Evolutionary conservation across 805 yeast species (phyloP).

Genomic region (Maudiozyma bulderi): DNA sequence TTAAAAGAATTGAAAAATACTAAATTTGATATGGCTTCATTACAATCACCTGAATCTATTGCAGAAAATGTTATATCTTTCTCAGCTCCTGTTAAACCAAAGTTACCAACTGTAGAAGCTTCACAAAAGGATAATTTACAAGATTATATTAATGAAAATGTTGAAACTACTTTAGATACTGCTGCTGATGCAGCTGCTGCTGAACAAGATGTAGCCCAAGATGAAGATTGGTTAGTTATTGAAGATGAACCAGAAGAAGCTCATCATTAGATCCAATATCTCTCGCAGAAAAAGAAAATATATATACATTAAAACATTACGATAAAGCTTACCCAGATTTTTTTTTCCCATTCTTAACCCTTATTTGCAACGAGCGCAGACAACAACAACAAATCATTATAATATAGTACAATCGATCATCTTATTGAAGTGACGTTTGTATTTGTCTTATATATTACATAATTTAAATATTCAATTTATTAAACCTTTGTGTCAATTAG

Average conservation of each 20-base stretch:
- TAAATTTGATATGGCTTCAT: slow-evolving; percentile 58
- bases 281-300: background rate
- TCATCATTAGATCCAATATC: background rate
- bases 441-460: background rate
- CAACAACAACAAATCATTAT: background rate
- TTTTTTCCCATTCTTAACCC: background rate
- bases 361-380: background rate
- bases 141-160: slow-evolving; percentile 59
- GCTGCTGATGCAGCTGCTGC: slow-evolving; percentile 41
- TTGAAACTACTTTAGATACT: slow-evolving; percentile 80
- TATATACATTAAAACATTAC: background rate
- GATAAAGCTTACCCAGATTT: background rate
- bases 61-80: slow-evolving; percentile 75
- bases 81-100: slow-evolving; percentile 72
- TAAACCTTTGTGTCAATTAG: background rate
- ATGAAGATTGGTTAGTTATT: slow-evolving; percentile 72
- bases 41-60: slow-evolving; percentile 45
- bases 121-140: slow-evolving; percentile 56
- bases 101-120: slow-evolving; percentile 61
- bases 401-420: background rate
- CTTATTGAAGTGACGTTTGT: background rate
- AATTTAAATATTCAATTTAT: background rate
- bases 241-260: slow-evolving; percentile 52
- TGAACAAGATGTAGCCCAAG: slow-evolving; percentile 22
- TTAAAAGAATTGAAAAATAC: slow-evolving; percentile 77